phyloP scores from a whole-genome alignment of 331 rosid species.

The Cydonia oblonga region DNA sequence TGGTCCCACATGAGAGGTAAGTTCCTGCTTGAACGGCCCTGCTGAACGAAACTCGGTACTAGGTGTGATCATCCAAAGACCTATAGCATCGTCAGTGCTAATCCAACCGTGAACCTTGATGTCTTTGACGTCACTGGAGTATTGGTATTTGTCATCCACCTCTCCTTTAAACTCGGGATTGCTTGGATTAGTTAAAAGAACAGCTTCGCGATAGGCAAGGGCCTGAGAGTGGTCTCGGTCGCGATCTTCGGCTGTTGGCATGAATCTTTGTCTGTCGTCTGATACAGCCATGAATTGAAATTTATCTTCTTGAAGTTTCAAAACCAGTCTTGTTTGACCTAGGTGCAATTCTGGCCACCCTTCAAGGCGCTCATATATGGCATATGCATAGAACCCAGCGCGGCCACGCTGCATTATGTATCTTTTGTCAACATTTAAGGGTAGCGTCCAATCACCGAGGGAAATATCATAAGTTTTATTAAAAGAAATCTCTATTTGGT shows the following conservation, averaged over 20 bases:
- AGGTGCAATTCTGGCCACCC: slow-evolving; percentile 41
- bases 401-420: slow-evolving; percentile 41
- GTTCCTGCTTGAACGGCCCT: slow-evolving; percentile 67
- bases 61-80: slow-evolving; percentile 67
- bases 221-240: background rate
- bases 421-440: slow-evolving; percentile 68
- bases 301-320: slow-evolving; percentile 31
- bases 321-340: slow-evolving; percentile 49
- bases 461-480: slow-evolving; percentile 34
- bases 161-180: slow-evolving; percentile 40
- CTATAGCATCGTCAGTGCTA: slow-evolving; percentile 12
- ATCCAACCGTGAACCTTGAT: slow-evolving; percentile 33
- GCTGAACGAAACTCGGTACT: slow-evolving; percentile 45
- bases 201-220: slow-evolving; percentile 66
- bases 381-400: slow-evolving; percentile 62
- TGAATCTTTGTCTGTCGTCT: slow-evolving; percentile 37
- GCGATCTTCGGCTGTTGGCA: slow-evolving; percentile 41
- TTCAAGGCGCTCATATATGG: slow-evolving; percentile 35
- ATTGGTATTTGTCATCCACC: slow-evolving; percentile 41
- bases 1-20: slow-evolving; percentile 74
- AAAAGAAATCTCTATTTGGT: slow-evolving; percentile 66
- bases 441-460: slow-evolving; percentile 3
- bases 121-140: slow-evolving; percentile 19
- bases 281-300: slow-evolving; percentile 66
- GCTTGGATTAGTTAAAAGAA: slow-evolving; percentile 37